Evolutionary conservation across 1,139 yeast species (phyloP).

Genomic region (Debaryomyces psychrophilus): DNA sequence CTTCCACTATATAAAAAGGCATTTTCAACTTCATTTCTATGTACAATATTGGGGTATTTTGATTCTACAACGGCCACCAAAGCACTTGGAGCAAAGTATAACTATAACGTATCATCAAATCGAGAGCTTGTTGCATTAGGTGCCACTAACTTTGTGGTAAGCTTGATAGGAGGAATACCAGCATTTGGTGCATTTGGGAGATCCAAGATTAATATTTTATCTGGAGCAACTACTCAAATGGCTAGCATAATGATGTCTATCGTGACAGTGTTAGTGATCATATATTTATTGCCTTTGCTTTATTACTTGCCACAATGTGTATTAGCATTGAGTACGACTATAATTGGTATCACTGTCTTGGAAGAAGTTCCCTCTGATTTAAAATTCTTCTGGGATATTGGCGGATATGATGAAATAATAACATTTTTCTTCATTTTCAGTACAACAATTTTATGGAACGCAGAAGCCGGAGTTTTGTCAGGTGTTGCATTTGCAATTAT

Average conservation of each 20-base stretch:
- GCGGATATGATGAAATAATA: constrained; percentile 36
- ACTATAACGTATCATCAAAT: constrained; percentile 36
- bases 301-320: constrained; percentile 38
- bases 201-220: constrained; percentile 35
- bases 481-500: constrained; percentile 34
- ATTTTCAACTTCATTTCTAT: constrained; percentile 33
- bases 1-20: constrained; percentile 26
- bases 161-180: constrained; percentile 37
- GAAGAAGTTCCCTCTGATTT: constrained; percentile 38
- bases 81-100: constrained; percentile 34
- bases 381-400: constrained; percentile 31
- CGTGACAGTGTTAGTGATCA: constrained; percentile 26
- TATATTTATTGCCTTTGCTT: constrained; percentile 29
- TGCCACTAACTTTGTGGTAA: constrained; percentile 28
- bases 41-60: constrained; percentile 37
- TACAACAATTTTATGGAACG: constrained; percentile 35
- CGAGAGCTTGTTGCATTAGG: constrained; percentile 40
- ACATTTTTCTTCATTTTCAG: constrained; percentile 28
- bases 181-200: constrained; percentile 44
- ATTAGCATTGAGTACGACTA: constrained; percentile 38
- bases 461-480: constrained; percentile 35
- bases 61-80: constrained; percentile 40
- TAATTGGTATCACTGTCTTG: constrained; percentile 39
- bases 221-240: constrained; percentile 41
- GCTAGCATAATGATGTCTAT: constrained; percentile 33